Percentiles rank a stretch among this genome's conserved stretches.
phyloP scores from a whole-genome alignment of 2,329 filamentous ascomycete genomes.

The Didymella pomorum region DNA sequence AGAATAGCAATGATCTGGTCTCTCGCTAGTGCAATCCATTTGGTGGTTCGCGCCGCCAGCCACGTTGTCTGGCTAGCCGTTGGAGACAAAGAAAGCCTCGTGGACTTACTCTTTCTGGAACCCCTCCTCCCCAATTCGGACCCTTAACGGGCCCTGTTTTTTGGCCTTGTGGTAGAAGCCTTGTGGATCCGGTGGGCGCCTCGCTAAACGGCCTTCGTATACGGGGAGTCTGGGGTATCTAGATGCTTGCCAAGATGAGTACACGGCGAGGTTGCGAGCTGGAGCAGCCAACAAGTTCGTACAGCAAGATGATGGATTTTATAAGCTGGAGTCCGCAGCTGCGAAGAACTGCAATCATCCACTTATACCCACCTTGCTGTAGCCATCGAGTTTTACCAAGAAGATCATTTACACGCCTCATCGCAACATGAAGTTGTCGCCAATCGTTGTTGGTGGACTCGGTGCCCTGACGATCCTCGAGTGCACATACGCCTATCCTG shows the following conservation, averaged over 20 bases:
- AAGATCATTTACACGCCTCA: background rate
- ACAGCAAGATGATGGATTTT: background rate
- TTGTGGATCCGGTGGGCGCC: background rate
- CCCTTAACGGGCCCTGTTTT: background rate
- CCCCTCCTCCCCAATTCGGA: background rate
- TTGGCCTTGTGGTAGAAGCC: constrained; percentile 5
- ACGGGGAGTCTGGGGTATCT: constrained; percentile 3
- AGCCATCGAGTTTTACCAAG: background rate
- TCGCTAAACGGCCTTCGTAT: constrained; percentile 1
- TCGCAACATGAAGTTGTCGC: constrained; percentile 29
- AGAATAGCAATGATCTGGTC: constrained; percentile 8
- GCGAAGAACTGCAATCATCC: background rate
- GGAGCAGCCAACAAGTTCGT: constrained; percentile 8
- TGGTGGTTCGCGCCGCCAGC: constrained; percentile 11
- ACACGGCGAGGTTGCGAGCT: constrained; percentile 14
- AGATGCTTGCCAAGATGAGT: constrained; percentile 6
- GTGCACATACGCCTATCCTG: constrained; percentile 26
- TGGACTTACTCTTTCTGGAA: background rate
- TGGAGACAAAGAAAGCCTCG: constrained; percentile 3
- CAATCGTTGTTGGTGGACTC: constrained; percentile 22
- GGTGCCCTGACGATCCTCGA: constrained; percentile 27
- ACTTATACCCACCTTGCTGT: too few relatives aligned
- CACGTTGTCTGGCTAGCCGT: background rate
- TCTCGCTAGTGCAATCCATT: background rate
- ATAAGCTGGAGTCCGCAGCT: background rate